These are phyloP conservation scores for Tolypocladium endophyticum DNA, from an alignment of 2,329 filamentous ascomycete genomes.

Conservation along the genomic window DNA sequence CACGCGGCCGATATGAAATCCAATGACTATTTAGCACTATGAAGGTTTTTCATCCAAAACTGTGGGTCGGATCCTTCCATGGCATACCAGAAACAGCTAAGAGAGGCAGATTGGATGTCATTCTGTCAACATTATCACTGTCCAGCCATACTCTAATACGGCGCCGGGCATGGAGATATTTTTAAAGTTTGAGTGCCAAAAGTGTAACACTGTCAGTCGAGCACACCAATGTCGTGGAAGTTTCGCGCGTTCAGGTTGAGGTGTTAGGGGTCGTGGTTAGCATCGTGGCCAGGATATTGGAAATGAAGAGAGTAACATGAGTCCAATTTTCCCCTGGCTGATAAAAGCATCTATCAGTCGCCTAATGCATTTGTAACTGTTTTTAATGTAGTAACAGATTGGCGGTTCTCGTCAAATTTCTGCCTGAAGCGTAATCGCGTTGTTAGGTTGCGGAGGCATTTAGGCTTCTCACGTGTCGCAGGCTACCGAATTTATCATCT, in stretches of 20 bases:
- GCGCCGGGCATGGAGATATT: neutral
- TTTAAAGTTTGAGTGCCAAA: neutral
- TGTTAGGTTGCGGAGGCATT: neutral
- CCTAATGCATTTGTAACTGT: neutral
- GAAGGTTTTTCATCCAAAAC: accelerated
- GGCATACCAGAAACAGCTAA: neutral
- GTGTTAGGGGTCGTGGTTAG: neutral
- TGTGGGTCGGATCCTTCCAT: neutral
- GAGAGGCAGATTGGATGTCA: neutral
- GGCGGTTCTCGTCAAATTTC: neutral
- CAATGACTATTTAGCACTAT: neutral
- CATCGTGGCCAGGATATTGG: no score
- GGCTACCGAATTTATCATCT: neutral
- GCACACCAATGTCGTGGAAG: neutral
- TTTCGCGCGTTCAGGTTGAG: neutral
- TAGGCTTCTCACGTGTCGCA: neutral
- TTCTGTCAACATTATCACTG: neutral
- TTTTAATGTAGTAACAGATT: no score
- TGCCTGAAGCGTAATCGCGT: neutral
- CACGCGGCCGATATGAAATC: conserved; percentile 23
- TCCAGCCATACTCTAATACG: neutral
- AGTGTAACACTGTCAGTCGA: neutral
- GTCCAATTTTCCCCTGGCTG: neutral
- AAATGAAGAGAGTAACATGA: no score
- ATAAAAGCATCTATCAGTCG: neutral